phyloP scores from a whole-genome alignment of 164 flowering plant species.

The Macadamia tetraphylla region DNA sequence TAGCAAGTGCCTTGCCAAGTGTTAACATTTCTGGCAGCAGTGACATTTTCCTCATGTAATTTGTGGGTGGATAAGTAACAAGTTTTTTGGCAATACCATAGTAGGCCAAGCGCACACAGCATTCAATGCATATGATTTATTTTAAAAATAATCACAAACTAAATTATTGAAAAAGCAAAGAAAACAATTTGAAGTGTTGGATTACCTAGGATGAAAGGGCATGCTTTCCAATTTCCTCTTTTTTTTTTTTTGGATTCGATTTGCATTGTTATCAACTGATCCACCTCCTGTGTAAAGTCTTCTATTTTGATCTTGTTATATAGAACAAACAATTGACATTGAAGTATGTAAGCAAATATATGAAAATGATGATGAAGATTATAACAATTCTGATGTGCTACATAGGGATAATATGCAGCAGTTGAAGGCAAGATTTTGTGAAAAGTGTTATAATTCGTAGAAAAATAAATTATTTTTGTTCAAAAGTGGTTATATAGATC shows the following conservation, averaged over 20 bases:
- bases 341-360: not conserved
- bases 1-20: not conserved
- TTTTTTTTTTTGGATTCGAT: not conserved
- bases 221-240: not conserved
- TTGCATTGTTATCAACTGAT: not conserved
- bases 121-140: not conserved
- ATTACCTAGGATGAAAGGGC: not conserved
- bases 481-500: too few species aligned
- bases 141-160: not conserved
- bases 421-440: not conserved
- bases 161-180: too few species aligned
- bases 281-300: not conserved
- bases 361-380: too few species aligned
- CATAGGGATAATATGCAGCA: too few species aligned
- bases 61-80: not conserved
- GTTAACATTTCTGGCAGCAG: not conserved
- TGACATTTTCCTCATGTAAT: not conserved
- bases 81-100: not conserved
- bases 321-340: not conserved
- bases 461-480: too few species aligned
- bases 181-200: too few species aligned
- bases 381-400: too few species aligned
- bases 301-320: not conserved
- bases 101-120: not conserved
- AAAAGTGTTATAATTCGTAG: too few species aligned